Percentiles rank a stretch among this genome's conserved stretches.
Conservation (phyloP, 2,329 filamentous ascomycete species). For the Fusarium tupiense region DNA sequence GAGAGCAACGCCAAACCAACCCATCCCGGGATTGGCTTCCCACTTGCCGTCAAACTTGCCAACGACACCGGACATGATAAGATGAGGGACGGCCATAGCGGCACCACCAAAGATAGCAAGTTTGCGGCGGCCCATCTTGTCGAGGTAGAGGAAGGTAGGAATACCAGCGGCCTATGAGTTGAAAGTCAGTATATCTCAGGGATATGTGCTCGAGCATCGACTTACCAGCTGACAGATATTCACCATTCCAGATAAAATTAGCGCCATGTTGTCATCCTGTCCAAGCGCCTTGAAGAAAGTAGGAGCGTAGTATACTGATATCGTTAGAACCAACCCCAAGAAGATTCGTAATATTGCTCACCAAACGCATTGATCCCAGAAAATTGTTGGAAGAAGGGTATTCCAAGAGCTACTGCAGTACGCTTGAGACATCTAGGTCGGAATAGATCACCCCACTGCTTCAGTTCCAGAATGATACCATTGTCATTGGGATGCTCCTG, state of each 20-base stretch:
- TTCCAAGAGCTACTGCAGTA: slow-evolving; percentile 10
- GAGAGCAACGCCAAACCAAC: slow-evolving; percentile 28
- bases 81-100: slow-evolving; percentile 26
- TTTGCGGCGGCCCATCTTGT: slow-evolving; percentile 45
- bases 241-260: slow-evolving; percentile 48
- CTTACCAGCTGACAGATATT: slow-evolving; percentile 48
- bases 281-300: slow-evolving; percentile 43
- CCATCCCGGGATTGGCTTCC: slow-evolving; percentile 12
- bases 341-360: too few relatives aligned
- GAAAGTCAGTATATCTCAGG: fast-evolving
- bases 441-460: slow-evolving; percentile 7
- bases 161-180: slow-evolving; percentile 27
- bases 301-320: slow-evolving; percentile 38
- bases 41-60: slow-evolving; percentile 25
- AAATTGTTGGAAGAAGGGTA: slow-evolving; percentile 37
- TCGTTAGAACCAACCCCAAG: background rate
- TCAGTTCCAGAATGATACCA: background rate
- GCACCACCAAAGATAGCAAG: slow-evolving; percentile 23
- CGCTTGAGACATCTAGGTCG: background rate
- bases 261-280: slow-evolving; percentile 39
- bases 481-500: background rate
- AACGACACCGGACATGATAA: slow-evolving; percentile 31
- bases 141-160: slow-evolving; percentile 42
- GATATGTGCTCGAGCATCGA: background rate
- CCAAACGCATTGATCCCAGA: slow-evolving; percentile 1